A percentile compares a stretch with the other conserved stretches of the same genome.
These are phyloP conservation scores for Blastocystis sp. DNA, from an alignment of 352 stramenopile species.

Conservation along the genomic window DNA sequence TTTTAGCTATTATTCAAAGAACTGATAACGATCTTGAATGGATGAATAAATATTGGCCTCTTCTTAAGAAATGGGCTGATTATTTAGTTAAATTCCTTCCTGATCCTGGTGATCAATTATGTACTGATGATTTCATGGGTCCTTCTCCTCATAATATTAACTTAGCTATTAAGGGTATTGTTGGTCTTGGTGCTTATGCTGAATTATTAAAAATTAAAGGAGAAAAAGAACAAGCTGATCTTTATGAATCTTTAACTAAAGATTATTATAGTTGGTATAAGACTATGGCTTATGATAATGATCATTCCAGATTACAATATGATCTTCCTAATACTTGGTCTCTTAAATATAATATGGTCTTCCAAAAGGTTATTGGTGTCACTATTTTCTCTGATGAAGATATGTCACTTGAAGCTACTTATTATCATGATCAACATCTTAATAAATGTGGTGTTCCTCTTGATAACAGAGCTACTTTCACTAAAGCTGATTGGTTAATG, in stretches of 20 bases:
- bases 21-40: not conserved
- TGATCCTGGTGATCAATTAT: conserved; percentile 37
- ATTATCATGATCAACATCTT: not conserved
- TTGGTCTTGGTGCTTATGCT: conserved; percentile 36
- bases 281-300: not conserved
- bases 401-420: not conserved
- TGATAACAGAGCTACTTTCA: not conserved
- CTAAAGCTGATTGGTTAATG: conserved; percentile 8
- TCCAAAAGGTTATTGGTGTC: not conserved
- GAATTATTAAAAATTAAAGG: conserved; percentile 1
- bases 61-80: conserved; percentile 25
- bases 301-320: conserved; percentile 2
- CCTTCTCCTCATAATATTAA: conserved; percentile 37
- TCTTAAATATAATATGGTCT: conserved; percentile 13
- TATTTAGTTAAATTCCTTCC: too few relatives aligned
- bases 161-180: conserved; percentile 38
- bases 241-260: not conserved
- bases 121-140: conserved; percentile 39
- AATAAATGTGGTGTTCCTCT: conserved; percentile 4
- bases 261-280: not conserved
- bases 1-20: conserved; percentile 12
- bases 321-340: not conserved
- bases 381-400: not conserved
- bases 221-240: not conserved
- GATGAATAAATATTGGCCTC: conserved; percentile 9